phyloP scores from a whole-genome alignment of 2,329 filamentous ascomycete genomes.

The Fusarium aywerte region DNA sequence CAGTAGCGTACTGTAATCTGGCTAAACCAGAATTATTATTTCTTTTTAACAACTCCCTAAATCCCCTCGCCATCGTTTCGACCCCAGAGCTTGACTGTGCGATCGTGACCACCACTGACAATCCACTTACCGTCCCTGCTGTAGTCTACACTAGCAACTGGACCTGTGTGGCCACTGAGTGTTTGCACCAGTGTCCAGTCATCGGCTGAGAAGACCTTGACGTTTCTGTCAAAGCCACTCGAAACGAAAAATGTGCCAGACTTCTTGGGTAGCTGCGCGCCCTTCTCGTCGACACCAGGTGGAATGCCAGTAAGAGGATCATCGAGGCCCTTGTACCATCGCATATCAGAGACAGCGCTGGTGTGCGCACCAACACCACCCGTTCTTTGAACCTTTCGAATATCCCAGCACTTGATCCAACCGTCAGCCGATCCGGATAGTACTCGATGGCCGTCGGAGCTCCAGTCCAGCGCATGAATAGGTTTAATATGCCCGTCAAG shows the following conservation, averaged over 20 bases:
- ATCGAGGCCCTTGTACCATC: conserved; percentile 92
- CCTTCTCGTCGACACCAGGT: conserved; percentile 72
- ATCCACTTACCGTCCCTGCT: conserved; percentile 91
- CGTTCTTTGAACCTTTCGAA: conserved; percentile 84
- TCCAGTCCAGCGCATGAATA: conserved; percentile 94
- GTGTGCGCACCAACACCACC: conserved; percentile 91
- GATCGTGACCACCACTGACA: conserved; percentile 91
- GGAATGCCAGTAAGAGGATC: conserved; percentile 72
- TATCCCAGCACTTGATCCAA: conserved; percentile 98
- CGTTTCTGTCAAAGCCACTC: conserved; percentile 91
- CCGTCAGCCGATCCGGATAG: conserved; percentile 93
- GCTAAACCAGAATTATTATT: conserved; percentile 24
- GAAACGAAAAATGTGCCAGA: conserved; percentile 92
- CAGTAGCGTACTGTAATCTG: conserved; percentile 31
- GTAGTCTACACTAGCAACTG: conserved; percentile 90
- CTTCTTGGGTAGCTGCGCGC: conserved; percentile 78
- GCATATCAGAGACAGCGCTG: conserved; percentile 89
- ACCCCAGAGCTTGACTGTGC: conserved; percentile 96
- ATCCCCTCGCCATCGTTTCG: conserved; percentile 76
- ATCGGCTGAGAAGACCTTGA: conserved; percentile 96
- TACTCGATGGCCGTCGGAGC: conserved; percentile 88
- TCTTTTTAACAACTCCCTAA: conserved; percentile 45
- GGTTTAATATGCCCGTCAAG: conserved; percentile 85
- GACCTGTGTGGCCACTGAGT: conserved; percentile 88
- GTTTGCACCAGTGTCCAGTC: conserved; percentile 93